Conservation (phyloP, 2,329 filamentous ascomycete genomes). For the Ciborinia camelliae region DNA sequence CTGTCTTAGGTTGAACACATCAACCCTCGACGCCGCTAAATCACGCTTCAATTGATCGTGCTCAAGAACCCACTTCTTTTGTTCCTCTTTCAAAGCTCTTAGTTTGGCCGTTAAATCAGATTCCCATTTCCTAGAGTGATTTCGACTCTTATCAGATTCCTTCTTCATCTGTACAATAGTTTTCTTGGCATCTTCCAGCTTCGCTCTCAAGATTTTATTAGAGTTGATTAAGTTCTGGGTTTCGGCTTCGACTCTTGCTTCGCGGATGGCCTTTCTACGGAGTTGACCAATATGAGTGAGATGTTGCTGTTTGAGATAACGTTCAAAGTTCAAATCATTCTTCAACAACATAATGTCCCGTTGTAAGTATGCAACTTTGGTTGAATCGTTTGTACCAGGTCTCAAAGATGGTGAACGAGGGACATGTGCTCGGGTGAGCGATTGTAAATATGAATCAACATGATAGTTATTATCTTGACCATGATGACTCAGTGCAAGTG, state of each 20-base stretch:
- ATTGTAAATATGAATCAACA: constrained; percentile 34
- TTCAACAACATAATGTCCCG: constrained; percentile 71
- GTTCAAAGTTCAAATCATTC: constrained; percentile 79
- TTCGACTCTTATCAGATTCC: constrained; percentile 68
- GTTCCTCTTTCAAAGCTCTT: constrained; percentile 63
- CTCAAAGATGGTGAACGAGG: constrained; percentile 33
- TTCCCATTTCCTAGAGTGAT: constrained; percentile 75
- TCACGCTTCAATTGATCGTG: constrained; percentile 55
- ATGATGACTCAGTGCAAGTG: constrained; percentile 37
- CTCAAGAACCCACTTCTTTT: constrained; percentile 60
- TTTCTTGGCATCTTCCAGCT: constrained; percentile 70
- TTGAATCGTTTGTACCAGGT: constrained; percentile 36
- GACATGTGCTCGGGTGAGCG: constrained; percentile 28
- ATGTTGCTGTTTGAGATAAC: constrained; percentile 80
- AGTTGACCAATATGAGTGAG: constrained; percentile 77
- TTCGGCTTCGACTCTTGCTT: constrained; percentile 76
- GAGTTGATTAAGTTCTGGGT: constrained; percentile 76
- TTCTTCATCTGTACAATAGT: constrained; percentile 66
- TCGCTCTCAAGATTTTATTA: constrained; percentile 69
- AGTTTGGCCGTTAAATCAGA: constrained; percentile 66
- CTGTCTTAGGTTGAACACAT: constrained; percentile 61
- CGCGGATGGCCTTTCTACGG: constrained; percentile 68
- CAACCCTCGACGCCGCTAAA: constrained; percentile 54
- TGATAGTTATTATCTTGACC: constrained; percentile 28
- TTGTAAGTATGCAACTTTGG: constrained; percentile 55